Conservation (phyloP, 1,284 basidiomycete genomes). For the Neonothopanus nambi region DNA sequence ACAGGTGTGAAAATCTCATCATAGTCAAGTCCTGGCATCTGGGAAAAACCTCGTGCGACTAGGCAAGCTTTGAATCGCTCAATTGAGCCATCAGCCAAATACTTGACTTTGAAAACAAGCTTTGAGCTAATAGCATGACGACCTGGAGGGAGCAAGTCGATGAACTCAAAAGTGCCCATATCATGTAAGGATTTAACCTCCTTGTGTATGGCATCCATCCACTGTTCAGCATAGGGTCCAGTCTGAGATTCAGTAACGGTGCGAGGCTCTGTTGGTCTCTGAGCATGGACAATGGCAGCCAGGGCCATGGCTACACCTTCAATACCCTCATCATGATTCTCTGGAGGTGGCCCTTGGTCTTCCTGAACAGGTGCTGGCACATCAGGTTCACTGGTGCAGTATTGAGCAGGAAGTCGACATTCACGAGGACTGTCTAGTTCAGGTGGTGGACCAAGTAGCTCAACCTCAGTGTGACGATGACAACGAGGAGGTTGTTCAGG, state of each 20-base stretch:
- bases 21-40: background rate
- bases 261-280: background rate
- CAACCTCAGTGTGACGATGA: background rate
- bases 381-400: background rate
- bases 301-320: background rate
- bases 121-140: too few relatives aligned
- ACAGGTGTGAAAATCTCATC: conserved; percentile 13
- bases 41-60: background rate
- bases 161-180: too few relatives aligned
- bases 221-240: background rate
- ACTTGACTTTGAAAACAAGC: conserved; percentile 35
- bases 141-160: too few relatives aligned
- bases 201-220: background rate
- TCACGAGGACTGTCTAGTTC: conserved; percentile 2
- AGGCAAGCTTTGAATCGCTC: background rate
- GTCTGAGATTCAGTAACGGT: background rate
- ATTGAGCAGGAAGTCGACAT: background rate
- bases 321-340: background rate
- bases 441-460: background rate
- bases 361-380: background rate
- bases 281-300: background rate
- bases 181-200: background rate
- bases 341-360: too few relatives aligned
- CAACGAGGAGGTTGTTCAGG: too few relatives aligned
- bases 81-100: conserved; percentile 19